Evolutionary conservation across 108 stramenopile species (phyloP).

Genomic region (Skeletonema tropicum): DNA sequence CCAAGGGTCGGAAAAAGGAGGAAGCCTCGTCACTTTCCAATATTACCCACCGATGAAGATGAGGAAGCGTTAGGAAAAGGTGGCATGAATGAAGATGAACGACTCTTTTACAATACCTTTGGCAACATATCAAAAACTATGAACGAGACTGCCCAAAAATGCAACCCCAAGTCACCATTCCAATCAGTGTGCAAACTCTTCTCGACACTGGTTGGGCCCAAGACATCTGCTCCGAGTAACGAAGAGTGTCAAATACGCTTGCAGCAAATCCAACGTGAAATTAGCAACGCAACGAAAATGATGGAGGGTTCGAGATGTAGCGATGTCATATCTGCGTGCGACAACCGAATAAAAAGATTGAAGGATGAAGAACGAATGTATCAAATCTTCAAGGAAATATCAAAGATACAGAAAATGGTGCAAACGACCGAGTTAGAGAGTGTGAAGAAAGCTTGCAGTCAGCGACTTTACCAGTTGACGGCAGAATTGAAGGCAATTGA

Average conservation of each 20-base stretch:
- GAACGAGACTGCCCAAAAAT: not conserved
- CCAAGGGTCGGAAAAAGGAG: not conserved
- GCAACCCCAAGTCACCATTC: not conserved
- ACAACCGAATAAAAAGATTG: constrained; percentile 21
- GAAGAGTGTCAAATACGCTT: constrained; percentile 38
- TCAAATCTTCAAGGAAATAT: constrained; percentile 42
- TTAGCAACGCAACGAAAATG: constrained; percentile 33
- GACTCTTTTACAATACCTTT: not conserved
- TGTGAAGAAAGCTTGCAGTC: constrained; percentile 36
- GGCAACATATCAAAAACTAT: not conserved
- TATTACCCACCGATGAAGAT: constrained; percentile 23
- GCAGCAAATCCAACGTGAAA: constrained; percentile 31
- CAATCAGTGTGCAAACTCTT: constrained; percentile 8
- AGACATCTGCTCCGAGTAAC: constrained; percentile 19
- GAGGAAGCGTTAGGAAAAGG: constrained; percentile 15
- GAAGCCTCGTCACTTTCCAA: constrained; percentile 29
- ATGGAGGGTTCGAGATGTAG: constrained; percentile 13
- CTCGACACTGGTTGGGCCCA: constrained; percentile 16
- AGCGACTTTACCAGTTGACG: constrained; percentile 35
- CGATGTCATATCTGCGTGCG: constrained; percentile 23
- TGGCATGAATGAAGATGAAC: constrained; percentile 14
- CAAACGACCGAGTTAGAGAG: constrained; percentile 10
- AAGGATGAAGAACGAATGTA: constrained; percentile 36
- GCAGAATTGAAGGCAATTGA: constrained; percentile 25
- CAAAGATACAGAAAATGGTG: constrained; percentile 34